Conservation (phyloP, 352 stramenopile species). For the Pythium apleroticum region DNA sequence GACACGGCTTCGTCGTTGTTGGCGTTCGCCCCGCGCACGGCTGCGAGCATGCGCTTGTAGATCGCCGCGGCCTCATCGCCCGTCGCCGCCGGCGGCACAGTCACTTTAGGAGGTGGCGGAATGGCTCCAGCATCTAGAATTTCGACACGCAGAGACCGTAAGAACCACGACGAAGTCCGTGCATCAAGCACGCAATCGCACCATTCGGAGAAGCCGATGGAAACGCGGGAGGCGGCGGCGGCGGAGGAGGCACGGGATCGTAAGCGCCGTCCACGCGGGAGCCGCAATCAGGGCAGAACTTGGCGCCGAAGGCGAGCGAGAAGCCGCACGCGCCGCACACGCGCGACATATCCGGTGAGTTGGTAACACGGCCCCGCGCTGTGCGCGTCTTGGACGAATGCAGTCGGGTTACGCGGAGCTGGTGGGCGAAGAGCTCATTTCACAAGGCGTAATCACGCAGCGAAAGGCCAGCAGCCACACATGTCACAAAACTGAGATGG, state of each 20-base stretch:
- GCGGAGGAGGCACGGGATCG: too few species aligned
- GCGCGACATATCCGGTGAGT: slow-evolving; percentile 21
- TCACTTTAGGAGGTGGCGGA: slow-evolving; percentile 23
- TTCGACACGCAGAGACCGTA: too few species aligned
- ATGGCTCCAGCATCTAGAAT: neutral
- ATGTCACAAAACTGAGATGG: too few species aligned
- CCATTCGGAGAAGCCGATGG: too few species aligned
- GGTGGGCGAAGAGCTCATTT: too few species aligned
- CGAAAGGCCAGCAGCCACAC: too few species aligned
- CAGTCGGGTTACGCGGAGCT: too few species aligned
- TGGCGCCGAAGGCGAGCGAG: slow-evolving; percentile 25
- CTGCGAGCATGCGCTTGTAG: slow-evolving; percentile 81
- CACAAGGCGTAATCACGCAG: too few species aligned
- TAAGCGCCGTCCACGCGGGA: too few species aligned
- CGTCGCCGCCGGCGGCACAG: slow-evolving; percentile 53
- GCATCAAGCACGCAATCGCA: too few species aligned
- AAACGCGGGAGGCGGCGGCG: neutral
- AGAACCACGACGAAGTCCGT: too few species aligned
- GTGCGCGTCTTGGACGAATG: too few species aligned
- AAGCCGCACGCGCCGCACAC: slow-evolving; percentile 49
- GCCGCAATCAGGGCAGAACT: slow-evolving; percentile 58
- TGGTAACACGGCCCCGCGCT: neutral
- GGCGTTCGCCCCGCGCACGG: slow-evolving; percentile 68
- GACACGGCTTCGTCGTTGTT: slow-evolving; percentile 69
- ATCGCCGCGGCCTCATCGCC: slow-evolving; percentile 74